A percentile compares a stretch with the other conserved stretches of the same genome.
These are phyloP conservation scores for Huntiella abstrusa DNA, from an alignment of 2,329 filamentous ascomycete species.

Conservation along the genomic window DNA sequence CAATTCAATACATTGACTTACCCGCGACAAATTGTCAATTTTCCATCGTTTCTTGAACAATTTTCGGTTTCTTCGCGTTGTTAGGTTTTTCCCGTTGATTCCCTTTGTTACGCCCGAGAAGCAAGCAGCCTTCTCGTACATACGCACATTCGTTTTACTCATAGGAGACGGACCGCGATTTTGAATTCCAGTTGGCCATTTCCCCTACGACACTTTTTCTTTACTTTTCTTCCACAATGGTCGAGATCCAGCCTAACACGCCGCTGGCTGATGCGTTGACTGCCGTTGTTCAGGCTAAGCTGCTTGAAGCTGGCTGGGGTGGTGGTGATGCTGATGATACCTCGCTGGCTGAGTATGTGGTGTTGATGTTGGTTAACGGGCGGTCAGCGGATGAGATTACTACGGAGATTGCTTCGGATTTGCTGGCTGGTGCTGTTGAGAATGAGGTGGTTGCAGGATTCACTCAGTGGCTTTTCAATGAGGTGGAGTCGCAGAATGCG, in stretches of 20 bases:
- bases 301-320: conserved; percentile 85
- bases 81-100: too few species aligned
- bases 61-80: too few species aligned
- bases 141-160: too few species aligned
- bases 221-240: conserved; percentile 37
- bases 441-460: conserved; percentile 72
- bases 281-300: conserved; percentile 68
- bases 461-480: conserved; percentile 80
- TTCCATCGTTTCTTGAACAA: too few species aligned
- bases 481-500: conserved; percentile 49
- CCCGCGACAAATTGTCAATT: too few species aligned
- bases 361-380: conserved; percentile 90
- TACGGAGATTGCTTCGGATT: conserved; percentile 68
- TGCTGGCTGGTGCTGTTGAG: conserved; percentile 64
- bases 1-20: too few species aligned
- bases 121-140: too few species aligned
- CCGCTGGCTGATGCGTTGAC: conserved; percentile 73
- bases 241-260: conserved; percentile 58
- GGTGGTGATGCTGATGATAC: conserved; percentile 58
- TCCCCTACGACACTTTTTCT: too few species aligned
- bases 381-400: conserved; percentile 85
- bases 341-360: conserved; percentile 84
- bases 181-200: too few species aligned
- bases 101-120: too few species aligned
- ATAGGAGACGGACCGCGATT: too few species aligned